A percentile compares a stretch with the other conserved stretches of the same genome.
phyloP scores from a whole-genome alignment of 2,329 filamentous ascomycete genomes.

The Madurella fahalii region DNA sequence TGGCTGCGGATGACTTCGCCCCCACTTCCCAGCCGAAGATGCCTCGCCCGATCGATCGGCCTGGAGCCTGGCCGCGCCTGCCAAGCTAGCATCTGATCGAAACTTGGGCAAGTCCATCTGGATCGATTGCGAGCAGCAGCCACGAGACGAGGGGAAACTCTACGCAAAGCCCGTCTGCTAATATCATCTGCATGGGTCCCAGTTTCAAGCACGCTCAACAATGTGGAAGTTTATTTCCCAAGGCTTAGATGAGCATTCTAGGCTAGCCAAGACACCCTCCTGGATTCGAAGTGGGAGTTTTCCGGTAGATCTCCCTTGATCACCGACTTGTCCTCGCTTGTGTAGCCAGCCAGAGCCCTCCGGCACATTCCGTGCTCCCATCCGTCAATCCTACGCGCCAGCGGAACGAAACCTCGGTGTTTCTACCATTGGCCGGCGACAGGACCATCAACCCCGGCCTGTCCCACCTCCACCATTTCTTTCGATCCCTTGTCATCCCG shows the following conservation, averaged over 20 bases:
- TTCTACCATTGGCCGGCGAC: constrained; percentile 16
- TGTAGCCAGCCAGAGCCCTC: constrained; percentile 11
- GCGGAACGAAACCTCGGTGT: constrained; percentile 19
- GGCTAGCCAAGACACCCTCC: no score
- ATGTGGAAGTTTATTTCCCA: constrained; percentile 14
- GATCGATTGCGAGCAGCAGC: no score
- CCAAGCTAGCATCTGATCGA: no score
- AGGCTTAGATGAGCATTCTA: not conserved
- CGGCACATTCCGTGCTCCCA: constrained; percentile 14
- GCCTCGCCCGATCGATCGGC: no score
- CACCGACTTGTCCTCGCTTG: constrained; percentile 15
- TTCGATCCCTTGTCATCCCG: constrained; percentile 10
- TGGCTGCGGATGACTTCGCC: no score
- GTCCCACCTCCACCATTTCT: constrained; percentile 9
- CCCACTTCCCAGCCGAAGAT: no score
- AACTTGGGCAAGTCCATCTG: no score
- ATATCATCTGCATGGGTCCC: not conserved
- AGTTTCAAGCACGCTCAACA: not conserved
- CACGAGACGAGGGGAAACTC: no score
- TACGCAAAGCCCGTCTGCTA: no score
- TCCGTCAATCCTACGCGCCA: constrained; percentile 19
- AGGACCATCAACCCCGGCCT: constrained; percentile 1
- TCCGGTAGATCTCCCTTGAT: not conserved
- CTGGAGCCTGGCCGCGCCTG: no score
- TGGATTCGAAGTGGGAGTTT: no score